A percentile compares a stretch with the other conserved stretches of the same genome.
Conservation (phyloP, 768 basidiomycete genomes). For the Tulasnella sp. region DNA sequence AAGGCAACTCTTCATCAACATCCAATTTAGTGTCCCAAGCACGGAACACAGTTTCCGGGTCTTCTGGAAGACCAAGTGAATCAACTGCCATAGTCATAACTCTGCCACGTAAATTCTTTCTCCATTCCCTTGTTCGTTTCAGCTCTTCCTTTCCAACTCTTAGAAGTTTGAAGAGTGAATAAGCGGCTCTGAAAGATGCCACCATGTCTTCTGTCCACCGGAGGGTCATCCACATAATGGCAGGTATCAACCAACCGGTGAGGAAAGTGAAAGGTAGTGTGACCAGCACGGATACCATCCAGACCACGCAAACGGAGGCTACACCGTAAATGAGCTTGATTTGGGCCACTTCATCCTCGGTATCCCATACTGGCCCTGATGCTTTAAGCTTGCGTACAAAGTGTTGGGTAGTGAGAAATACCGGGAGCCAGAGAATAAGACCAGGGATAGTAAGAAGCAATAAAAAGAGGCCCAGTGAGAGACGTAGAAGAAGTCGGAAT, state of each 20-base stretch:
- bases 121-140: constrained; percentile 37
- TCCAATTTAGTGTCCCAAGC: not conserved
- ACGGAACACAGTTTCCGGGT: constrained; percentile 55
- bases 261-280: constrained; percentile 51
- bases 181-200: constrained; percentile 62
- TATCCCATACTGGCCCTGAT: constrained; percentile 71
- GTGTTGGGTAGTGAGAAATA: constrained; percentile 57
- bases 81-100: constrained; percentile 51
- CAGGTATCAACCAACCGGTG: constrained; percentile 49
- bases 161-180: constrained; percentile 47
- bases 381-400: constrained; percentile 66
- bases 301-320: constrained; percentile 56
- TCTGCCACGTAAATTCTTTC: constrained; percentile 47
- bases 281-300: constrained; percentile 38
- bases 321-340: constrained; percentile 80
- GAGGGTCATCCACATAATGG: constrained; percentile 78
- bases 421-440: constrained; percentile 66
- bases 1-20: constrained; percentile 11
- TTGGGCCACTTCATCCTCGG: constrained; percentile 82
- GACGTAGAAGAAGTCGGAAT: constrained; percentile 50
- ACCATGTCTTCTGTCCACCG: constrained; percentile 81
- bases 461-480: constrained; percentile 50
- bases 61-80: constrained; percentile 45
- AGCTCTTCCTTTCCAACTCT: constrained; percentile 41
- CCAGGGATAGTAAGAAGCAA: constrained; percentile 59